Evolutionary conservation across 768 basidiomycete genomes (phyloP).

Genomic region (Termitomyces sp.): DNA sequence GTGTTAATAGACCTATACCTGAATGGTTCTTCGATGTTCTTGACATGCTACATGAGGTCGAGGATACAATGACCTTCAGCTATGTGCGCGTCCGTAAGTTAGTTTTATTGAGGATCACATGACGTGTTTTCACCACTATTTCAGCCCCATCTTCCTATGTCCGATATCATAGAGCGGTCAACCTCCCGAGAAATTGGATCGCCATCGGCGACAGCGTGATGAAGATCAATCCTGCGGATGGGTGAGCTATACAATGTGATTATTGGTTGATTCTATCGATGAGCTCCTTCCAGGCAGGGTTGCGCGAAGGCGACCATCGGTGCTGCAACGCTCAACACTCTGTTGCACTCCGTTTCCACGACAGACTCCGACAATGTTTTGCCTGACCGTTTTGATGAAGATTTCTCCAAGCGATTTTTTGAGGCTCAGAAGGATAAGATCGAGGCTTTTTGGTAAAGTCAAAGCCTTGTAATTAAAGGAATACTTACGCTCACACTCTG

Average conservation of each 20-base stretch:
- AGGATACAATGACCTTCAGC: constrained; percentile 15
- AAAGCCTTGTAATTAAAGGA: background rate
- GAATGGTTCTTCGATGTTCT: constrained; percentile 27
- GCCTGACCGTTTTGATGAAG: background rate
- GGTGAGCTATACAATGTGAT: background rate
- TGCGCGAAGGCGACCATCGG: constrained; percentile 8
- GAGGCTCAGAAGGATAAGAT: constrained; percentile 4
- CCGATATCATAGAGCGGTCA: constrained; percentile 23
- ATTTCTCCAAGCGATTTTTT: constrained; percentile 4
- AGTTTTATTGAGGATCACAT: background rate
- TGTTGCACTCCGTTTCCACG: background rate
- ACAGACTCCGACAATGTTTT: background rate
- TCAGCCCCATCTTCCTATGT: constrained; percentile 25
- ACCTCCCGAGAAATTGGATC: constrained; percentile 31
- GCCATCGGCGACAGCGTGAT: constrained; percentile 35
- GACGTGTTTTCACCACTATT: background rate
- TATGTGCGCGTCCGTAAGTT: constrained; percentile 20
- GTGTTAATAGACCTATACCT: constrained; percentile 21
- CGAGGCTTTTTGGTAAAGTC: constrained; percentile 2
- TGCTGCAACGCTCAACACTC: constrained; percentile 4
- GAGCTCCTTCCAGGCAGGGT: background rate
- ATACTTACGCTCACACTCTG: background rate
- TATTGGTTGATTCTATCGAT: background rate
- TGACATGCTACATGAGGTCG: constrained; percentile 26
- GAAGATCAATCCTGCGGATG: constrained; percentile 18